Conservation (phyloP, 78 protist species). For the Protostelium mycophagum region DNA sequence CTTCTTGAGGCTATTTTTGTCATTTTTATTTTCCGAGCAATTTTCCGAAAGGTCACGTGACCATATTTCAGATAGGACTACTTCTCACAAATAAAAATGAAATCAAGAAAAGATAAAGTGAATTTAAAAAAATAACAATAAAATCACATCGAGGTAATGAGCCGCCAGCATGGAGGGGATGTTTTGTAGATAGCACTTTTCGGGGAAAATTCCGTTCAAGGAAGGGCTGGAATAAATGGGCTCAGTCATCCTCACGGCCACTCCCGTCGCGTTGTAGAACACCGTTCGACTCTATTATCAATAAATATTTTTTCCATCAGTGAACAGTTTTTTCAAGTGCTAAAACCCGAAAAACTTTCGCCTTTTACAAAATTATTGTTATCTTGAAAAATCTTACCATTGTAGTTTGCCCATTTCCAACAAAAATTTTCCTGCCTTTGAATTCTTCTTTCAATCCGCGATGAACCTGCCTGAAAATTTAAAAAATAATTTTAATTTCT, state of each 20-base stretch:
- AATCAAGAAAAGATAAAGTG: too few species aligned
- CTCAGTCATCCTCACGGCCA: background rate
- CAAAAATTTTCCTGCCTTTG: background rate
- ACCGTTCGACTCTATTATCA: background rate
- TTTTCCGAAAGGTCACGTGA: too few species aligned
- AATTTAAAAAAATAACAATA: background rate
- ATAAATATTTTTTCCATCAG: background rate
- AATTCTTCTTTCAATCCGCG: background rate
- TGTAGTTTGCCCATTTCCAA: background rate
- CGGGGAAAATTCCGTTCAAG: background rate
- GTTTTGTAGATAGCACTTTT: background rate
- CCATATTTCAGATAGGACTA: too few species aligned
- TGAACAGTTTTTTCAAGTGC: background rate
- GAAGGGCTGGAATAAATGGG: background rate
- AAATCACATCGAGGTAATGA: background rate
- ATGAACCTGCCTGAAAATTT: background rate
- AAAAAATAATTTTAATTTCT: too few species aligned
- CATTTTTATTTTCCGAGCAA: too few species aligned
- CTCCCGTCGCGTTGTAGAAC: background rate
- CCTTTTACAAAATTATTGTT: background rate
- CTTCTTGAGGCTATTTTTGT: background rate
- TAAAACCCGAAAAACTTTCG: background rate
- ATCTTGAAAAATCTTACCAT: background rate
- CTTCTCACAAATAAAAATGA: too few species aligned
- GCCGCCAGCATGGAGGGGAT: background rate